Evolutionary conservation across 495 filamentous ascomycete species (phyloP).

Genomic region (Astrothelium subdiscretum): DNA sequence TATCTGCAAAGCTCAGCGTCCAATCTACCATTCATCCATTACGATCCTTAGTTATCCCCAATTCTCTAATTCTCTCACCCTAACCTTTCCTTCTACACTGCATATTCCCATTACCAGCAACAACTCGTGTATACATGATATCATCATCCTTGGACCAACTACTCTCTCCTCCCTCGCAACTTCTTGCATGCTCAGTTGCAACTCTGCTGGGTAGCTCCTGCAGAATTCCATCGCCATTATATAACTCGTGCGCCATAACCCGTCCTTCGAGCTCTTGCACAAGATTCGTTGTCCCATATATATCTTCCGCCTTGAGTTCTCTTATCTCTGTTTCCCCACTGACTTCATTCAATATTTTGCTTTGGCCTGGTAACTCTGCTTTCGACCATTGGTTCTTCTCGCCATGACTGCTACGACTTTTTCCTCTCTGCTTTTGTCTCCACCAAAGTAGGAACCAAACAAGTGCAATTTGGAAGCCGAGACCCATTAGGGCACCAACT

Average conservation of each 20-base stretch:
- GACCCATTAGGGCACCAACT: not conserved
- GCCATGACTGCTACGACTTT: not conserved
- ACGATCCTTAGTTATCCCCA: no score
- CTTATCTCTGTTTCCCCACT: not conserved
- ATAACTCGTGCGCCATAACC: not conserved
- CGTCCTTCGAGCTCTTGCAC: not conserved
- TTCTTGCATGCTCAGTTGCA: no score
- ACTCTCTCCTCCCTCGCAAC: no score
- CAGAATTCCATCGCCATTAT: no score
- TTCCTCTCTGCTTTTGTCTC: not conserved
- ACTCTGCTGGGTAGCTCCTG: no score
- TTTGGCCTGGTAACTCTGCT: not conserved
- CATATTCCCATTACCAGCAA: no score
- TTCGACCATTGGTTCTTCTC: not conserved
- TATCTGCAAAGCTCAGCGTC: no score
- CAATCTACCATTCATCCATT: no score
- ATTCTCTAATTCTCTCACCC: no score
- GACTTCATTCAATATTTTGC: not conserved
- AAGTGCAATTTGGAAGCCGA: not conserved
- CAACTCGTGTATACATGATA: no score
- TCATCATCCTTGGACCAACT: no score
- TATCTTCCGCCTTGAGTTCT: not conserved
- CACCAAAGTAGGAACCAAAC: not conserved
- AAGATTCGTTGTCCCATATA: not conserved
- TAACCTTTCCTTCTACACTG: no score